A percentile compares a stretch with the other conserved stretches of the same genome.
Conservation (phyloP, 2,329 filamentous ascomycete genomes). For the Fusarium transvaalense region DNA sequence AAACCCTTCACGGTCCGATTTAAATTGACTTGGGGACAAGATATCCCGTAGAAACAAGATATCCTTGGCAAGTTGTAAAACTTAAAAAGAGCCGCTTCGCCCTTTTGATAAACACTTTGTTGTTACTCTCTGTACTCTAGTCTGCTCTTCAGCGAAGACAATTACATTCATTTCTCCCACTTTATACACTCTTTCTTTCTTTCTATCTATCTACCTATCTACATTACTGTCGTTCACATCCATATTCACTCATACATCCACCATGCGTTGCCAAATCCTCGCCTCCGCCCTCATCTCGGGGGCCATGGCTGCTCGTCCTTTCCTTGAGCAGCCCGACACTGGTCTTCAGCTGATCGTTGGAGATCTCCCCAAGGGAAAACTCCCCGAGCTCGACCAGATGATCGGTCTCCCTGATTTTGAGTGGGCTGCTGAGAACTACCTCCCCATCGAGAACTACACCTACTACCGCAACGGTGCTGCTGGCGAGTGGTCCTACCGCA, state of each 20-base stretch:
- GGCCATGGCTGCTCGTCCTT: slow-evolving; percentile 58
- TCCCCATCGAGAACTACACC: slow-evolving; percentile 63
- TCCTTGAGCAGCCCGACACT: slow-evolving; percentile 61
- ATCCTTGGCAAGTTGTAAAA: slow-evolving; percentile 14
- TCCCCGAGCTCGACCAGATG: slow-evolving; percentile 60
- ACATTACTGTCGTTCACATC: not conserved
- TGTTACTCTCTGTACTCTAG: slow-evolving; percentile 9
- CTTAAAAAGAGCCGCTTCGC: slow-evolving; percentile 39
- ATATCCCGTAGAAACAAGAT: not conserved
- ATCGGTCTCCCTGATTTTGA: slow-evolving; percentile 67
- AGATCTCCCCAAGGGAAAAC: slow-evolving; percentile 51
- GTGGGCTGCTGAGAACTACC: slow-evolving; percentile 62
- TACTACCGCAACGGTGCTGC: slow-evolving; percentile 69
- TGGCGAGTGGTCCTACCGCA: slow-evolving; percentile 68
- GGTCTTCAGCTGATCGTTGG: slow-evolving; percentile 57
- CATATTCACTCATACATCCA: not conserved
- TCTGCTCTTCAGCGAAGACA: slow-evolving; percentile 5
- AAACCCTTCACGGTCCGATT: slow-evolving; percentile 1
- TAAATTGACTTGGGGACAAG: not conserved
- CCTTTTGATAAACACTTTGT: slow-evolving; percentile 4
- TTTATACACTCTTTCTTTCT: slow-evolving; percentile 16
- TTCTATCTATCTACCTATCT: not conserved
- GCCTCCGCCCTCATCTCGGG: slow-evolving; percentile 51
- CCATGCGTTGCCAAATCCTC: slow-evolving; percentile 44
- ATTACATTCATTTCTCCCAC: slow-evolving; percentile 7